phyloP scores from a whole-genome alignment of 768 basidiomycete species.

The Xanthoconium stramineum region DNA sequence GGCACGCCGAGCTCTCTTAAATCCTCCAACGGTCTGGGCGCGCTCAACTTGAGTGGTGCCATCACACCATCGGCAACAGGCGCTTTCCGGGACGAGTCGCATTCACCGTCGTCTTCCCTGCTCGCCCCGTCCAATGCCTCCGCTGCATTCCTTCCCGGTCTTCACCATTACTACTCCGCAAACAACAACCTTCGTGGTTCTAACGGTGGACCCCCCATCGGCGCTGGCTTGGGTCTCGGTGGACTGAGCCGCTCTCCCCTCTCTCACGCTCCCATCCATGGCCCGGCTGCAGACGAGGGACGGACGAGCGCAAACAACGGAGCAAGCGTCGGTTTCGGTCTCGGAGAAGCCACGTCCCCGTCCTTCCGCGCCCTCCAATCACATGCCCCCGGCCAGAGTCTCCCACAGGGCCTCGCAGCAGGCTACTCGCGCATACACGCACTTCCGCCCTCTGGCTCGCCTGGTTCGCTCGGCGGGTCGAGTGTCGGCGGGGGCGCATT shows the following conservation, averaged over 20 bases:
- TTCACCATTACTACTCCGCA: constrained; percentile 60
- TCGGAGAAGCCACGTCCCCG: constrained; percentile 50
- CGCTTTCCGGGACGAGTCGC: constrained; percentile 34
- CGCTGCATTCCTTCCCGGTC: constrained; percentile 74
- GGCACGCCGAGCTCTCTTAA: constrained; percentile 55
- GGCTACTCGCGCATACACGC: constrained; percentile 91
- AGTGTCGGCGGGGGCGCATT: constrained; percentile 28
- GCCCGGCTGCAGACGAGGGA: constrained; percentile 27
- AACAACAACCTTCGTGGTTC: constrained; percentile 28
- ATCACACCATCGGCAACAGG: constrained; percentile 13
- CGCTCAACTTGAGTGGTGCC: constrained; percentile 12
- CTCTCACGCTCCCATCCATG: constrained; percentile 26
- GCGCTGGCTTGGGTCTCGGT: constrained; percentile 21
- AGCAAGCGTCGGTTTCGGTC: constrained; percentile 16
- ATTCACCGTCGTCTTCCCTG: constrained; percentile 30
- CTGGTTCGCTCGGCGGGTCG: constrained; percentile 29
- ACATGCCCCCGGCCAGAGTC: constrained; percentile 86
- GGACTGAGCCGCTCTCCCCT: constrained; percentile 30
- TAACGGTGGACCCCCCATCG: constrained; percentile 18
- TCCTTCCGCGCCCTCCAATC: constrained; percentile 76
- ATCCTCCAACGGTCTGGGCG: constrained; percentile 40
- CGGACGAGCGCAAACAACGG: constrained; percentile 13
- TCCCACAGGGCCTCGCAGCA: constrained; percentile 89
- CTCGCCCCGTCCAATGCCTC: constrained; percentile 75
- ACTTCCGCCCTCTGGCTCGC: constrained; percentile 41